Evolutionary conservation across 106 monocot genomes (phyloP).

Genomic region (Dioscorea zingiberensis): DNA sequence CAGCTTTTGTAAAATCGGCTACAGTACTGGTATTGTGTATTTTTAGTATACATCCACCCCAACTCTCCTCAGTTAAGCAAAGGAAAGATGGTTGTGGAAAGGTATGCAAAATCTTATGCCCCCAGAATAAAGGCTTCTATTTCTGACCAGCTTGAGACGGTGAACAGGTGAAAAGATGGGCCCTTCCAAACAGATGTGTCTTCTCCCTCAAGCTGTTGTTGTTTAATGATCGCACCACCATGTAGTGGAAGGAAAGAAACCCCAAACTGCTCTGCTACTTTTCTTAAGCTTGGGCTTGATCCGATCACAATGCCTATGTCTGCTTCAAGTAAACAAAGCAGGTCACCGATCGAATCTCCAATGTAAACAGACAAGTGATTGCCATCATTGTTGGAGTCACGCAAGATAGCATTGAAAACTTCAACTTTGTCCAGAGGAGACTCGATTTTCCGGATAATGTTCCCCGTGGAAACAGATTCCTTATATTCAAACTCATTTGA

Average conservation of each 20-base stretch:
- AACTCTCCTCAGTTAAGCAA: not conserved
- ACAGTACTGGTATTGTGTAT: not conserved
- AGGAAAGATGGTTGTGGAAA: not conserved
- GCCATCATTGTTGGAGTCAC: not conserved
- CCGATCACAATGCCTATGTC: slow-evolving; percentile 93
- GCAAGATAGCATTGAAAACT: slow-evolving; percentile 44
- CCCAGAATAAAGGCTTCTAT: slow-evolving; percentile 84
- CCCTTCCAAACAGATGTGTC: slow-evolving; percentile 35
- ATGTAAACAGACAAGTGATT: slow-evolving; percentile 65
- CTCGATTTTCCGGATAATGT: slow-evolving; percentile 61
- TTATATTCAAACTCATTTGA: slow-evolving; percentile 76
- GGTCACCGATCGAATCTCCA: slow-evolving; percentile 82
- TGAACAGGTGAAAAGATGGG: slow-evolving; percentile 72
- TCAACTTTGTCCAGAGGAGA: slow-evolving; percentile 70
- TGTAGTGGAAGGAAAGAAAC: slow-evolving; percentile 71
- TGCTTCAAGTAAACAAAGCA: slow-evolving; percentile 80
- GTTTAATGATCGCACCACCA: slow-evolving; percentile 58
- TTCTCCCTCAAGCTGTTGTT: slow-evolving; percentile 30
- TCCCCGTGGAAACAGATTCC: slow-evolving; percentile 63
- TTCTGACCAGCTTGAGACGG: slow-evolving; percentile 79
- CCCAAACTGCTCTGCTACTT: slow-evolving; percentile 64
- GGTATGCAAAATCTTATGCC: slow-evolving; percentile 10
- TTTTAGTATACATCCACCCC: not conserved
- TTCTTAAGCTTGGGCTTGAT: slow-evolving; percentile 64
- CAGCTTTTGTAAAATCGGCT: slow-evolving; percentile 1